Evolutionary conservation across 2,329 filamentous ascomycete species (phyloP), one percentile per base, ranked within the genome.

Genomic region (Ilyonectria destructans): DNA sequence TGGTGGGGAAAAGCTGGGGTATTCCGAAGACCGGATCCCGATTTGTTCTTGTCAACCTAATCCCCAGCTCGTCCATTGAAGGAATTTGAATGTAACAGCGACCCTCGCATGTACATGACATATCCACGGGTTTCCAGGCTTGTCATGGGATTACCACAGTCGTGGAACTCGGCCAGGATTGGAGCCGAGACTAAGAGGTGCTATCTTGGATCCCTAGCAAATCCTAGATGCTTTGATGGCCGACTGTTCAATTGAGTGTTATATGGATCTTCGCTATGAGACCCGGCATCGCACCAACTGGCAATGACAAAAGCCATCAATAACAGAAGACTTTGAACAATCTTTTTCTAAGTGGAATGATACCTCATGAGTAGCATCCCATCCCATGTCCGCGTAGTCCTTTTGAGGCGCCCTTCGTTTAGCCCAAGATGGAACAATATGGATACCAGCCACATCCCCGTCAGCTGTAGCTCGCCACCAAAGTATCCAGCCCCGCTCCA

Each of bases 1-100:
- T 45, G 13, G 19, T 10, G 15, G 17, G 23, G 51, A 13, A 26
- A 62, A 46, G 26, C 49, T 21, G 21, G 29, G 59, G 12, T 6
- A 46, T 48, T 35, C 59, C 51, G 51, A 62, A n/a, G 35, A n/a
- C 26, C 9, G n/a, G n/a, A 48, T 56, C 56, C 51, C n/a, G 29
- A 62, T 62, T 56, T n/a, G 40, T 56, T 23, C 8, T 21, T 17
- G 10, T 4, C 19, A 21, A 9, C 21, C 7, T 43, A 6, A 10
- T 8, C 7, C 15, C 29, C n/a, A 37, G 7, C 12, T 3, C 31
- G 33, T 49, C n/a, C 13, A 37, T 48, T 23, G 9, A 15, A 49
- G 21, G 10, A 26, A 4, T 49, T 48, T 15, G 19, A 12, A 49
- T 49, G 21, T 12, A 12, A 49, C 13, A 9, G 13, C 5, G 21